A percentile compares a stretch with the other conserved stretches of the same genome.
Evolutionary conservation across 345 rosid genomes (phyloP).

Genomic region (Citropsis articulata): DNA sequence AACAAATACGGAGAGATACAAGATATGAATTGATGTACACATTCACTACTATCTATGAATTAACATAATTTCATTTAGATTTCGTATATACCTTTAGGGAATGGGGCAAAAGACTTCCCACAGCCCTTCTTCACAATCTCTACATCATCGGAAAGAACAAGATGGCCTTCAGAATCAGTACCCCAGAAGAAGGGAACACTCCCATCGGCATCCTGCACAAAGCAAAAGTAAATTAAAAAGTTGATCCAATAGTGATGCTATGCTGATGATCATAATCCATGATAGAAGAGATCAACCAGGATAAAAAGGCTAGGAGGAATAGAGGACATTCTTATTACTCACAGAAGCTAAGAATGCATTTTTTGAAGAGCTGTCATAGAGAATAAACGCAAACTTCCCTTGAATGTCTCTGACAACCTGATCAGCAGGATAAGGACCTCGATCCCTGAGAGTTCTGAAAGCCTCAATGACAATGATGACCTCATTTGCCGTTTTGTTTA

Average conservation of each 20-base stretch:
- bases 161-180: slow-evolving; percentile 75
- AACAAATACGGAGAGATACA: not conserved
- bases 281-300: not conserved
- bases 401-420: slow-evolving; percentile 85
- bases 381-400: slow-evolving; percentile 73
- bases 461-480: slow-evolving; percentile 88
- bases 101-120: slow-evolving; percentile 92
- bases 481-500: slow-evolving; percentile 83
- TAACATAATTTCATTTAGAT: not conserved
- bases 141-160: slow-evolving; percentile 68
- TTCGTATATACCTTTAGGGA: slow-evolving; percentile 74
- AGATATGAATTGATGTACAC: not conserved
- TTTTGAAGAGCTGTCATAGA: slow-evolving; percentile 67
- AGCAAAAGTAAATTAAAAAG: not conserved
- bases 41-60: not conserved
- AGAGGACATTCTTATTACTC: slow-evolving; percentile 23
- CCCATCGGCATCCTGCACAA: slow-evolving; percentile 76
- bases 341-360: slow-evolving; percentile 70
- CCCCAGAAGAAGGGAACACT: slow-evolving; percentile 92
- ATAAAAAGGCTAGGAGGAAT: not conserved
- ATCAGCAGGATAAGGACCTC: slow-evolving; percentile 94
- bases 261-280: not conserved
- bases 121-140: slow-evolving; percentile 74
- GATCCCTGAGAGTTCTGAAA: slow-evolving; percentile 85
- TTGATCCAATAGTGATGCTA: not conserved